phyloP scores from a whole-genome alignment of 768 basidiomycete genomes.

The Podaxis sp. region DNA sequence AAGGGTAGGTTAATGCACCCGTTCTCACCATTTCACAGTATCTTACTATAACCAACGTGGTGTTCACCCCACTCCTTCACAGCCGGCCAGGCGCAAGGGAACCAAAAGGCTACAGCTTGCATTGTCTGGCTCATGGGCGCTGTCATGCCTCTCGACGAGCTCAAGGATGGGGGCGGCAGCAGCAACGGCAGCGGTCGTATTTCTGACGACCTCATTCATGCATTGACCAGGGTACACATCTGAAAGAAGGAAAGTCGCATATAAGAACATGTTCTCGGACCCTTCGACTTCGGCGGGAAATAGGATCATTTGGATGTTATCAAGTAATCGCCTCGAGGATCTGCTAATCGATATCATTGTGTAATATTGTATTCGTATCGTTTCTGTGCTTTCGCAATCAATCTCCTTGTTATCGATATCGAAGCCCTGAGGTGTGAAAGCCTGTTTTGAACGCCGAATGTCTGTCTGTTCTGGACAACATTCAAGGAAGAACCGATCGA shows the following conservation, averaged over 20 bases:
- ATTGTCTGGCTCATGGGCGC: conserved; percentile 42
- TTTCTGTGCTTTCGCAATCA: neutral
- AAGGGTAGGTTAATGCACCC: conserved; percentile 27
- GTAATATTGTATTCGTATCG: conserved; percentile 3
- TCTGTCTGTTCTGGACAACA: neutral
- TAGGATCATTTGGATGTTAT: neutral
- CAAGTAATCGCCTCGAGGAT: conserved; percentile 5
- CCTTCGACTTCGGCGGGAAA: neutral
- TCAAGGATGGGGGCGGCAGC: conserved; percentile 9
- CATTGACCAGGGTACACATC: conserved; percentile 31
- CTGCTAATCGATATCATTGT: conserved; percentile 6
- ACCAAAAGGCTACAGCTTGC: conserved; percentile 25
- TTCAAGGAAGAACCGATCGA: neutral
- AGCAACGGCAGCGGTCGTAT: conserved; percentile 18
- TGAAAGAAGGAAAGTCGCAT: conserved; percentile 17
- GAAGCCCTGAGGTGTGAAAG: neutral
- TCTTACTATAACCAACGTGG: neutral
- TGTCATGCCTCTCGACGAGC: conserved; percentile 41
- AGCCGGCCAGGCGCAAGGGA: conserved; percentile 31
- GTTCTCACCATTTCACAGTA: neutral
- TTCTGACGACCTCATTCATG: conserved; percentile 27
- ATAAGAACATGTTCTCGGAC: neutral
- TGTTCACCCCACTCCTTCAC: neutral
- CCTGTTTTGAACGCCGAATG: neutral
- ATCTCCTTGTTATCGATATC: conserved; percentile 9